Conservation (phyloP, 441 rosid species). For the Pelargonium cotyledonis region DNA sequence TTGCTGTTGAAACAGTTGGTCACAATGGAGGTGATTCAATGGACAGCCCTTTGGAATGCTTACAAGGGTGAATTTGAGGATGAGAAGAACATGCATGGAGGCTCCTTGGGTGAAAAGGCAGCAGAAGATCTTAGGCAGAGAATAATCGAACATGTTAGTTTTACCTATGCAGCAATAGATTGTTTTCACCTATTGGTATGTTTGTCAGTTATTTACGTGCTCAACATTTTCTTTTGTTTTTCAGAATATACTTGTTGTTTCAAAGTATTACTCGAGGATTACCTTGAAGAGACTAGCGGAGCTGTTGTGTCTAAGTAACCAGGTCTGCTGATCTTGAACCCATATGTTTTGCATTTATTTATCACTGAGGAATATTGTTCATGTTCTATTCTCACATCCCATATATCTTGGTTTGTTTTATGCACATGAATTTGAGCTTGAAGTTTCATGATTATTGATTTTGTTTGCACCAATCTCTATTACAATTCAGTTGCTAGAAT, state of each 20-base stretch:
- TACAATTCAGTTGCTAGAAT: too few relatives aligned
- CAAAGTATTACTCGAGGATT: constrained; percentile 89
- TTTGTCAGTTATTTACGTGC: background rate
- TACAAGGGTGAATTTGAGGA: constrained; percentile 81
- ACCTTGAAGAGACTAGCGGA: constrained; percentile 82
- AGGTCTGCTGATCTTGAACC: constrained; percentile 33
- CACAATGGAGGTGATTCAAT: constrained; percentile 93
- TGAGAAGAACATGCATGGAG: constrained; percentile 83
- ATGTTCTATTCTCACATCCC: background rate
- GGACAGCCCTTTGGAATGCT: constrained; percentile 89
- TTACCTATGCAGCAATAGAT: background rate
- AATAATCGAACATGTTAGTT: constrained; percentile 83
- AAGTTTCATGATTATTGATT: background rate
- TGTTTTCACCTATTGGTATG: background rate
- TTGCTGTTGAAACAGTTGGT: constrained; percentile 82
- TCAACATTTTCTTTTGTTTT: constrained; percentile 13
- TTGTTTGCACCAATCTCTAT: background rate
- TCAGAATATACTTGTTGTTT: constrained; percentile 95
- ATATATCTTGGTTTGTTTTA: background rate
- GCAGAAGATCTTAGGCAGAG: constrained; percentile 86
- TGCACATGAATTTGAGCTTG: background rate
- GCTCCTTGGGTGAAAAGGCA: constrained; percentile 84
- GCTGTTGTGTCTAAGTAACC: constrained; percentile 71
- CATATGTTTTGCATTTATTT: background rate
- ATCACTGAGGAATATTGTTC: background rate